Evolutionary conservation across 306 rosid species (phyloP), one percentile per base, ranked within the genome.

Genomic region (Castanospermum australe): DNA sequence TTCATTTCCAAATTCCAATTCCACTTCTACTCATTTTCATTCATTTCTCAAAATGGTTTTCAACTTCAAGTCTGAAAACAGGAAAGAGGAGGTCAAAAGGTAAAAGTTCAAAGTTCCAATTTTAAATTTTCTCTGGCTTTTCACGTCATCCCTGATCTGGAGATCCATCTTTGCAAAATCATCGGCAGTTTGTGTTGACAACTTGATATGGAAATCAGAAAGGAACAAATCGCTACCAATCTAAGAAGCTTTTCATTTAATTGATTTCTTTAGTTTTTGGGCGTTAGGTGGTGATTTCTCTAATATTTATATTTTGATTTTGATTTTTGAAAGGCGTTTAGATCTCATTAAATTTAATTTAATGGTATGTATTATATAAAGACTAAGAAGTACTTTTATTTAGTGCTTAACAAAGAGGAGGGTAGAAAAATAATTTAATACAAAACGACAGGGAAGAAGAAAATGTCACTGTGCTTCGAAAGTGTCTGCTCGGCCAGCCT

Each of bases 261-360:
- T 72, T 55, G 67, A 55, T 32, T 79, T 42, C 56, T 56, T 59
- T 50, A 22, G 28, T 50, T 61, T 76, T 67, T 39, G 33, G 28
- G 67, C 56, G 84, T 74, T 85, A 15, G 87, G 83, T 83, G 76
- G 48, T 21, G 80, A 5, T 72, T 30, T 9, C 56, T 63, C 59
- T 21, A 17, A 52, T 13, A 21, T 45, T n/a, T n/a, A 6, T 20
- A 22, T 2, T 73, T 45, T 74, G 36, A 68, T 60, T 69, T 68
- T 62, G 45, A 67, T 61, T 60, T 69, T 68, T 62, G 45, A 67
- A 52, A 24, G 28, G 59, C 20, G 66, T 61, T 63, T 80, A 75
- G 69, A 63, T 84, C 71, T 54, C 57, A 36, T 17, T 63, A 52
- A 20, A 54, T 75, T 39, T 39, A 24, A 54, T 64, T 63, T 50